Percentiles rank a stretch among this genome's conserved stretches.
Evolutionary conservation across 306 rosid genomes (phyloP).

Genomic region (Corylus heterophylla): DNA sequence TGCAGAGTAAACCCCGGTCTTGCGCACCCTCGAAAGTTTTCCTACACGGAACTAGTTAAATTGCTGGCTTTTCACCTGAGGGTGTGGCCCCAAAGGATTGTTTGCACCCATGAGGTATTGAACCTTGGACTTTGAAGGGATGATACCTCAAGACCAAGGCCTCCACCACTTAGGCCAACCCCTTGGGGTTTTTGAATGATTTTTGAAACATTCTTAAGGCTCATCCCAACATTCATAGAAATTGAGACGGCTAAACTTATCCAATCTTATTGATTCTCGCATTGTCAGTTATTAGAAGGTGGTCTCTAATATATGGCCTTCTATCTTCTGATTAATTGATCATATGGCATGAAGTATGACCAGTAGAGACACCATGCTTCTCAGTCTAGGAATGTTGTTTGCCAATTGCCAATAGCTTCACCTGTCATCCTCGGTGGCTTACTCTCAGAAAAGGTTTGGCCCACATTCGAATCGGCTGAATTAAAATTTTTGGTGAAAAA

Average conservation of each 20-base stretch:
- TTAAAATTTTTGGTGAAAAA: not conserved
- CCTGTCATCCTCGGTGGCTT: not conserved
- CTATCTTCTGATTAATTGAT: not conserved
- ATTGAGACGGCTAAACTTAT: conserved; percentile 2
- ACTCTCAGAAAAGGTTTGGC: not conserved
- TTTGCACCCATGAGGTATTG: too few species aligned
- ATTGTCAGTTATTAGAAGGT: not conserved
- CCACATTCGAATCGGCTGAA: not conserved
- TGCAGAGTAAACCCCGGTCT: too few species aligned
- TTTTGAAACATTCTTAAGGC: not conserved
- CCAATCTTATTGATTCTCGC: not conserved
- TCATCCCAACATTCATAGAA: not conserved
- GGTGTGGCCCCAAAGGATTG: too few species aligned
- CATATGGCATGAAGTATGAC: not conserved
- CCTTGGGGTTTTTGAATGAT: too few species aligned
- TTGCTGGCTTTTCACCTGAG: too few species aligned
- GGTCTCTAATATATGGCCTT: not conserved
- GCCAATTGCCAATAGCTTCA: not conserved
- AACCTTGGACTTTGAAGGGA: too few species aligned
- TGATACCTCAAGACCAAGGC: too few species aligned
- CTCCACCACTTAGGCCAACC: too few species aligned
- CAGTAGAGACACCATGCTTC: not conserved
- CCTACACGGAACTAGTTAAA: too few species aligned
- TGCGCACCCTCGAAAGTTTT: too few species aligned
- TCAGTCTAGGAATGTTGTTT: not conserved